Evolutionary conservation across 2,329 filamentous ascomycete species (phyloP).

Genomic region (Arthrobotrys iridis): DNA sequence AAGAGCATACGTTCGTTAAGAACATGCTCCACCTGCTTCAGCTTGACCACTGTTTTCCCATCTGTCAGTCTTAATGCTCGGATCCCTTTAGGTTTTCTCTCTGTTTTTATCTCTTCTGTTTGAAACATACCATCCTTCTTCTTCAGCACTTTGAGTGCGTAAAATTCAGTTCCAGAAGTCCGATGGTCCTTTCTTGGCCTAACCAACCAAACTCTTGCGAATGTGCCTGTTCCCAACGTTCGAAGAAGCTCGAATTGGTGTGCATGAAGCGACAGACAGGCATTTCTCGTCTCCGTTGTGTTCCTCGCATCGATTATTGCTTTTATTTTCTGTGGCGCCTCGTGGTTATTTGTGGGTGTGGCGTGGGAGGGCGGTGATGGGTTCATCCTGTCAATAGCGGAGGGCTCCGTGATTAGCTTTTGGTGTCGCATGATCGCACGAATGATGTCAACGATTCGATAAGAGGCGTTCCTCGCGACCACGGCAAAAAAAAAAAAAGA

Average conservation of each 20-base stretch:
- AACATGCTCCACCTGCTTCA: slow-evolving; percentile 88
- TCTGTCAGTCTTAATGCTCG: slow-evolving; percentile 39
- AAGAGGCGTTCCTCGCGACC: neutral
- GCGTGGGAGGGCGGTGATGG: slow-evolving; percentile 17
- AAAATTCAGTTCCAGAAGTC: slow-evolving; percentile 57
- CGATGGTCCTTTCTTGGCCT: slow-evolving; percentile 68
- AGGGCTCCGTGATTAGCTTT: slow-evolving; percentile 26
- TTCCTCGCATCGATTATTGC: slow-evolving; percentile 49
- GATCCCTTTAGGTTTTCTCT: neutral
- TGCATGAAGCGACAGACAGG: slow-evolving; percentile 61
- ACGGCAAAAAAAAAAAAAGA: neutral
- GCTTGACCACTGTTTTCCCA: slow-evolving; percentile 71
- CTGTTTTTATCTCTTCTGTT: neutral
- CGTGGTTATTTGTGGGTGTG: neutral
- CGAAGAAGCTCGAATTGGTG: slow-evolving; percentile 77
- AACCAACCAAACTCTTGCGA: slow-evolving; percentile 83
- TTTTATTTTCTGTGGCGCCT: slow-evolving; percentile 34
- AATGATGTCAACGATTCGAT: slow-evolving; percentile 11
- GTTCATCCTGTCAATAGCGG: slow-evolving; percentile 38
- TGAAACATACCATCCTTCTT: slow-evolving; percentile 65
- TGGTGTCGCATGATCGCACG: slow-evolving; percentile 31
- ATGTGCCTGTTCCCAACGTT: slow-evolving; percentile 79
- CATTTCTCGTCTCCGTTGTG: slow-evolving; percentile 56
- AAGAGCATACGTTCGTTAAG: slow-evolving; percentile 83
- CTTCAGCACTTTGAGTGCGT: slow-evolving; percentile 58